phyloP scores from a whole-genome alignment of 108 stramenopile species.

The Mediolabrus comicus region DNA sequence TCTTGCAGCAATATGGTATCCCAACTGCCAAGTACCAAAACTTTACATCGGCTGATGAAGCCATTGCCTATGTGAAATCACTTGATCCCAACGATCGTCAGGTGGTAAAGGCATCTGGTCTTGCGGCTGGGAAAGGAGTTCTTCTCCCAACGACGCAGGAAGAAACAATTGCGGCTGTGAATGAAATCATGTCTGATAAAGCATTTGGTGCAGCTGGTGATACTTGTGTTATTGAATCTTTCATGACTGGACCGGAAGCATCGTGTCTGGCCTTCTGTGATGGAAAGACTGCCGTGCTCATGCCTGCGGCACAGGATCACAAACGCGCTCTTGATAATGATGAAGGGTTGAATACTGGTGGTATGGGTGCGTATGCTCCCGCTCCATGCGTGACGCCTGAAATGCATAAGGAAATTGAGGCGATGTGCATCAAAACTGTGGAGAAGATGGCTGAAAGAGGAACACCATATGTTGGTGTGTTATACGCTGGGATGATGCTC shows the following conservation, averaged over 20 bases:
- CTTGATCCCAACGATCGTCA: slow-evolving; percentile 81
- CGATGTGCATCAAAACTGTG: slow-evolving; percentile 92
- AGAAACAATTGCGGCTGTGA: slow-evolving; percentile 91
- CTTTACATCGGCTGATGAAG: slow-evolving; percentile 86
- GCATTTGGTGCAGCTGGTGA: slow-evolving; percentile 94
- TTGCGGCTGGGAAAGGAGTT: slow-evolving; percentile 99
- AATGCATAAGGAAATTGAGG: slow-evolving; percentile 83
- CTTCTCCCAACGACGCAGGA: slow-evolving; percentile 87
- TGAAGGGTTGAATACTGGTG: slow-evolving; percentile 97
- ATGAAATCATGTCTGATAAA: slow-evolving; percentile 94
- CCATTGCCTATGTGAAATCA: slow-evolving; percentile 81
- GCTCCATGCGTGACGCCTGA: slow-evolving; percentile 94
- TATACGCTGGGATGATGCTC: slow-evolving; percentile 98
- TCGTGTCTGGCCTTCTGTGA: slow-evolving; percentile 96
- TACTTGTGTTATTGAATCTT: slow-evolving; percentile 97
- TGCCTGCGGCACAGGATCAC: slow-evolving; percentile 98
- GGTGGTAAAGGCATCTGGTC: slow-evolving; percentile 98
- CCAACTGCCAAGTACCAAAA: slow-evolving; percentile 94
- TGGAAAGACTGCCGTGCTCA: slow-evolving; percentile 87
- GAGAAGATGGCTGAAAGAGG: slow-evolving; percentile 95
- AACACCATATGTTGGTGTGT: slow-evolving; percentile 93
- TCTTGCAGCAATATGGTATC: slow-evolving; percentile 90
- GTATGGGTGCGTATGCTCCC: slow-evolving; percentile 99
- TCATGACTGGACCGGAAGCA: slow-evolving; percentile 97
- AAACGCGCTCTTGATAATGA: slow-evolving; percentile 97